Conservation (phyloP, 2,329 filamentous ascomycete species). For the Fusarium temperatum region DNA sequence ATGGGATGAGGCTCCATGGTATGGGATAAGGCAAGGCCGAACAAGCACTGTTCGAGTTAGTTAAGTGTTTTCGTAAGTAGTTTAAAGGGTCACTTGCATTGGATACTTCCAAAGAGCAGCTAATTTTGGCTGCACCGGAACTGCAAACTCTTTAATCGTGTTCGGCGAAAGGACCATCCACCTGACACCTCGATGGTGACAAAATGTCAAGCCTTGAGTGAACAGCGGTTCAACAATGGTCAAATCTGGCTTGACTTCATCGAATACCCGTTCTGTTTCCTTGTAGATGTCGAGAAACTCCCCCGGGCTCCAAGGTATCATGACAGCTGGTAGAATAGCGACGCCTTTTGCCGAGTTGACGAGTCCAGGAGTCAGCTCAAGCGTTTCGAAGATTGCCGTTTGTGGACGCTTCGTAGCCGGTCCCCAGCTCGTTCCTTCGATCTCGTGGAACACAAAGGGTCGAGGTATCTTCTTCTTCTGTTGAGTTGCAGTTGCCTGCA, state of each 20-base stretch:
- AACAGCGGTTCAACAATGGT: background rate
- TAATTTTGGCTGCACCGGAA: background rate
- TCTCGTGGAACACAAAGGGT: background rate
- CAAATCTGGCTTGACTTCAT: background rate
- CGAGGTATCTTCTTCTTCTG: background rate
- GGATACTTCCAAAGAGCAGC: background rate
- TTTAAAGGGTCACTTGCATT: background rate
- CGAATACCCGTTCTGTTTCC: background rate
- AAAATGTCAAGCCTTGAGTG: background rate
- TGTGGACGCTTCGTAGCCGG: background rate
- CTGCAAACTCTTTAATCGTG: background rate
- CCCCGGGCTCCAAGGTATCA: background rate
- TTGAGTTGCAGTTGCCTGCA: background rate
- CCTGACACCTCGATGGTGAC: background rate
- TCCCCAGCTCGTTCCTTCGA: background rate
- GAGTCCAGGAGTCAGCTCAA: background rate
- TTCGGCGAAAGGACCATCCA: background rate
- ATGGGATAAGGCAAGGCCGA: background rate
- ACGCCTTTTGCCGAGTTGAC: background rate
- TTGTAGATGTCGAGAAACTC: background rate
- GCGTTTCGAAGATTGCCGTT: background rate
- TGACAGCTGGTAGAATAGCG: background rate
- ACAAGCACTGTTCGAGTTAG: background rate
- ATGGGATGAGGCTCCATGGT: background rate
- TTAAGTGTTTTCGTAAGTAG: fast-evolving